Base-by-base conservation (phyloP, 2,329 filamentous ascomycete species). In the Botrytis deweyae region DNA sequence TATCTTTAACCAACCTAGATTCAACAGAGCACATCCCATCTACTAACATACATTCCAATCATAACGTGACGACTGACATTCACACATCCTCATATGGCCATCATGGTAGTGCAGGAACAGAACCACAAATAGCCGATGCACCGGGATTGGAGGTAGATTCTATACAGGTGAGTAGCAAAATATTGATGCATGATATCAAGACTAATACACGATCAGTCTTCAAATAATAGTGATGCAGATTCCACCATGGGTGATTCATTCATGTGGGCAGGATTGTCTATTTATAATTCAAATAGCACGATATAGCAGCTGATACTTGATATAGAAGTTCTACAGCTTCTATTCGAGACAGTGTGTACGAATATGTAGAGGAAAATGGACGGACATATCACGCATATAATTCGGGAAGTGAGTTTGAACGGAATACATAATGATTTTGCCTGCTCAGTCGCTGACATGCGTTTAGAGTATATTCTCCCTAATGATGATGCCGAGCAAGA, bases 311-410 rank as follows among this genome's bases (percentile, higher is more conserved):
- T 70, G 38, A 62, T 62, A 62, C 9, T 59, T 70, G 68, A 63
- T 38, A 61, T 12, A 71, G 69, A 33, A 72, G 44, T n/a, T 72
- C 63, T 63, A 77, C 76, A 5, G 65, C 46, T 5, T 75, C 76
- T 18, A 40, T 77, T 22, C 42, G 65, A 66, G 82, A 82, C 3
- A 84, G 82, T 70, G 81, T 84, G 42, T 76, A 80, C 55, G 75
- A 80, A 9, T 82, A 82, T 76, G 81, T 82, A 8, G 77, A 80
- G 16, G 83, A 84, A 70, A 79, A 78, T 75, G 77, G 78, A 22
- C 70, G 77, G 46, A 77, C 76, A 40, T 79, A 79, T 70, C 76
- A 79, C 74, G 64, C 73, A 14, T 78, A 77, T 42, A 77, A 76
- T 33, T 58, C 76, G 64, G 75, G 74, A 52, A 76, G 76, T 77